Percentiles rank a stretch among this genome's conserved stretches.
Conservation (phyloP, 768 basidiomycete genomes). For the Suillus tomentosus region DNA sequence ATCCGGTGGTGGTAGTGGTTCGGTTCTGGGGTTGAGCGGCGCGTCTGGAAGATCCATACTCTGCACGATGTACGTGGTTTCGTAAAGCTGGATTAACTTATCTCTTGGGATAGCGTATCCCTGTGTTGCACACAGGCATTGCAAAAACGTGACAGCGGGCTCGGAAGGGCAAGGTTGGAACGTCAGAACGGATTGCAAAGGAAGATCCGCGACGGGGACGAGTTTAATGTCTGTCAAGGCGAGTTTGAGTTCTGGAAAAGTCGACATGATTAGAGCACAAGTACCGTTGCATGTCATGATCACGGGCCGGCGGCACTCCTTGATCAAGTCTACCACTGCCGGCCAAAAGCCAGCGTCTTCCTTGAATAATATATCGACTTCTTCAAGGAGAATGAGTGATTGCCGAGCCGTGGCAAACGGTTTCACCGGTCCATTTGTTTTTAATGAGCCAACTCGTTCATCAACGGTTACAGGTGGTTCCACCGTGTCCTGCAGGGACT, state of each 20-base stretch:
- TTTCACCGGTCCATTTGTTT: slow-evolving; percentile 4
- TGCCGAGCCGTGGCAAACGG: slow-evolving; percentile 53
- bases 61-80: slow-evolving; percentile 30
- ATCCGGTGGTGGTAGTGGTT: slow-evolving; percentile 45
- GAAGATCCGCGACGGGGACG: slow-evolving; percentile 73
- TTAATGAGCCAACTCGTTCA: slow-evolving; percentile 7
- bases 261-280: slow-evolving; percentile 8
- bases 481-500: slow-evolving; percentile 6
- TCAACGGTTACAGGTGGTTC: slow-evolving; percentile 11
- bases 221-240: slow-evolving; percentile 59
- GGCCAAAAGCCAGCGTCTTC: slow-evolving; percentile 89
- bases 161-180: slow-evolving; percentile 62
- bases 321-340: slow-evolving; percentile 78
- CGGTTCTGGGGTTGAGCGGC: slow-evolving; percentile 35
- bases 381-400: slow-evolving; percentile 89
- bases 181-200: slow-evolving; percentile 68
- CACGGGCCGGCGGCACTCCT: slow-evolving; percentile 82
- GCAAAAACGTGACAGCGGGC: slow-evolving; percentile 68
- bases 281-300: slow-evolving; percentile 94
- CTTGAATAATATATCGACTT: slow-evolving; percentile 90
- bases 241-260: slow-evolving; percentile 5
- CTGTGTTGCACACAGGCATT: slow-evolving; percentile 59
- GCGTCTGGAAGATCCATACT: slow-evolving; percentile 35
- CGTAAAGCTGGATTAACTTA: slow-evolving; percentile 48
- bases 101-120: slow-evolving; percentile 48